These are phyloP conservation scores for Tetrapisispora nanseiensis DNA, from an alignment of 805 yeast genomes.

Conservation along the genomic window DNA sequence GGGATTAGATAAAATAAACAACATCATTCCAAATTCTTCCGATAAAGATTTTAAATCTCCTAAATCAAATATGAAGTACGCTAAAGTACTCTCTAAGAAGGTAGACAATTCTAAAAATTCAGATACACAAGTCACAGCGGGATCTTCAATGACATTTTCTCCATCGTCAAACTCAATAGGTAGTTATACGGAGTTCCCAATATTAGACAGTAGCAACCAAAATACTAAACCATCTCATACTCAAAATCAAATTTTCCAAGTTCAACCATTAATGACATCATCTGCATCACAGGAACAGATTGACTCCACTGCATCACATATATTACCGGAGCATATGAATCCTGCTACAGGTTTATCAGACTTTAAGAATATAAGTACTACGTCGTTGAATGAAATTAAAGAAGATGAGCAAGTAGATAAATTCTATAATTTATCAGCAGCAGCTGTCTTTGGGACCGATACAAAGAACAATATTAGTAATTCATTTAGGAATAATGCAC, in stretches of 20 bases:
- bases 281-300: not conserved
- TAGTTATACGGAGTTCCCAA: not conserved
- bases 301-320: constrained; percentile 4
- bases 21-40: too few relatives aligned
- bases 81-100: not conserved
- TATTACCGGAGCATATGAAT: constrained; percentile 4
- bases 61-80: not conserved
- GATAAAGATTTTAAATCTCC: too few relatives aligned
- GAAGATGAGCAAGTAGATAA: constrained; percentile 25
- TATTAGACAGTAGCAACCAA: not conserved
- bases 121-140: not conserved
- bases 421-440: constrained; percentile 2
- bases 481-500: not conserved
- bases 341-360: constrained; percentile 7
- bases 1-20: not conserved
- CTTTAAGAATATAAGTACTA: constrained; percentile 17
- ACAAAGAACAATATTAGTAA: not conserved
- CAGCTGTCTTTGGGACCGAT: not conserved
- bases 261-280: not conserved
- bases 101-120: not conserved
- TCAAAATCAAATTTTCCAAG: not conserved
- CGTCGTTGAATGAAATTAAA: constrained; percentile 28
- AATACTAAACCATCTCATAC: not conserved
- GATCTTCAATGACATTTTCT: not conserved
- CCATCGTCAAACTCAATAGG: not conserved